A percentile compares a stretch with the other conserved stretches of the same genome.
phyloP scores from a whole-genome alignment of 768 basidiomycete genomes.

The Guyanaporus albipodus region DNA sequence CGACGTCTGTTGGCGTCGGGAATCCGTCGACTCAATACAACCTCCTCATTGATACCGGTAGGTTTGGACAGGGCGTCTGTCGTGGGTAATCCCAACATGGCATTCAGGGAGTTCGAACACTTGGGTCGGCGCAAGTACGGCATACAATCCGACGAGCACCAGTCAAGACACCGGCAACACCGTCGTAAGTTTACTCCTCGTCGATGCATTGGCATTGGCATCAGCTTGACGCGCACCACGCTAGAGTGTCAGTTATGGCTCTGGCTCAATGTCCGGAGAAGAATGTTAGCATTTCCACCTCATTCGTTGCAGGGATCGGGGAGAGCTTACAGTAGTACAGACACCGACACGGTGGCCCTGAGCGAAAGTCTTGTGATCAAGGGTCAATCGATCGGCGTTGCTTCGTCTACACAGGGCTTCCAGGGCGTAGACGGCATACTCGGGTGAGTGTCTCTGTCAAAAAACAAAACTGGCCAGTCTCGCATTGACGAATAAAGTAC shows the following conservation, averaged over 20 bases:
- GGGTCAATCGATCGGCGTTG: constrained; percentile 48
- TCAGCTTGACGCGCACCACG: not conserved
- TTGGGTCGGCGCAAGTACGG: constrained; percentile 51
- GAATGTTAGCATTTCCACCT: constrained; percentile 38
- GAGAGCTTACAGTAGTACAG: constrained; percentile 25
- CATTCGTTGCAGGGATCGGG: not conserved
- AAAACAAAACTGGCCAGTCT: not conserved
- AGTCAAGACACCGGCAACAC: constrained; percentile 39
- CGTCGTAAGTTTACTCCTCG: constrained; percentile 29
- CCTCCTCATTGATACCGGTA: constrained; percentile 58
- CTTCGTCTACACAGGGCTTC: constrained; percentile 41
- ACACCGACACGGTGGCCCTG: constrained; percentile 46
- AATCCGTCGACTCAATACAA: constrained; percentile 45
- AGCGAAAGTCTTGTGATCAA: constrained; percentile 37
- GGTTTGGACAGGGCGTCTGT: constrained; percentile 2
- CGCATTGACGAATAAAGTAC: not conserved
- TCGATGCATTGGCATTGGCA: not conserved
- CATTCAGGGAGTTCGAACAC: constrained; percentile 44
- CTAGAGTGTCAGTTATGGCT: constrained; percentile 52
- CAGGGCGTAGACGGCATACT: constrained; percentile 49
- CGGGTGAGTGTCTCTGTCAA: constrained; percentile 30
- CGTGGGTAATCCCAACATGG: not conserved
- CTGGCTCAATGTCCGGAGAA: constrained; percentile 49
- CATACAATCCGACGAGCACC: constrained; percentile 44
- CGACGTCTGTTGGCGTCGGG: constrained; percentile 49